Conservation (phyloP, 768 basidiomycete species). For the Crepidotus variabilis region DNA sequence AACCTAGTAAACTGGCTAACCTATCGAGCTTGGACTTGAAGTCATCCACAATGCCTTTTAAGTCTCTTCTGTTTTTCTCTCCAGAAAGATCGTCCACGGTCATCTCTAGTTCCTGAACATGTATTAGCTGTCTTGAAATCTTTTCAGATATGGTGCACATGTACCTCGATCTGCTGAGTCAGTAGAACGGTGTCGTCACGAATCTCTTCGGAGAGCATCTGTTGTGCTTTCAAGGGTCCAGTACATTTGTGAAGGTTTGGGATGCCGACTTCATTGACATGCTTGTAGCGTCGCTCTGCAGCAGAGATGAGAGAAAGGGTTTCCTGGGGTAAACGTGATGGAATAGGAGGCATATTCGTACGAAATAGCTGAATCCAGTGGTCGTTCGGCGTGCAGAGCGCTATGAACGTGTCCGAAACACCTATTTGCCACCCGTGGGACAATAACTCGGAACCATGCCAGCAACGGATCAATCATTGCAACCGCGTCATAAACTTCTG, state of each 20-base stretch:
- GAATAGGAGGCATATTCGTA: conserved; percentile 59
- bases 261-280: conserved; percentile 68
- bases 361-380: background rate
- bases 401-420: no score
- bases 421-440: no score
- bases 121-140: conserved; percentile 11
- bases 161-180: conserved; percentile 65
- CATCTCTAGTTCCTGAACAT: conserved; percentile 57
- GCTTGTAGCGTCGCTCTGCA: conserved; percentile 52
- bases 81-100: conserved; percentile 70
- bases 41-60: conserved; percentile 46
- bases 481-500: no score
- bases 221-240: conserved; percentile 69
- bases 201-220: conserved; percentile 69
- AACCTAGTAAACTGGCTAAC: conserved; percentile 32
- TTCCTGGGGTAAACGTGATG: conserved; percentile 48
- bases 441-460: no score
- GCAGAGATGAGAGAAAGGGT: conserved; percentile 45
- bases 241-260: conserved; percentile 67
- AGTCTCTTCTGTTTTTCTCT: conserved; percentile 44
- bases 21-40: conserved; percentile 42
- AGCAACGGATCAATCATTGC: no score
- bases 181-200: conserved; percentile 70
- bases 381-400: no score
- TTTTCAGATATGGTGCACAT: conserved; percentile 4